A percentile compares a stretch with the other conserved stretches of the same genome.
Evolutionary conservation across 768 basidiomycete genomes (phyloP).

Genomic region (Mrakia gelida): DNA sequence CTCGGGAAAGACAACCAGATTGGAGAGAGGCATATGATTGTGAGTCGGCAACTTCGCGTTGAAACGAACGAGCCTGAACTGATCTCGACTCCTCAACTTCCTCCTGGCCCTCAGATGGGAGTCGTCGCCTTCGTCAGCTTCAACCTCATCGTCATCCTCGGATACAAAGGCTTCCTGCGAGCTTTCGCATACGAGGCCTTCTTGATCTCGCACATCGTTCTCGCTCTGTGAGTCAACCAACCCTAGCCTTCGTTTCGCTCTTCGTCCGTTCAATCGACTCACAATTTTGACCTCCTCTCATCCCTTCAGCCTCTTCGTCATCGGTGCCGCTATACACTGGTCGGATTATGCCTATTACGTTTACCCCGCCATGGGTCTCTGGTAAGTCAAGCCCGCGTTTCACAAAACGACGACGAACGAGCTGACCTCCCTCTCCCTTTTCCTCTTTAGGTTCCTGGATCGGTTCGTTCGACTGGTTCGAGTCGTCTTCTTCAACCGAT

Average conservation of each 20-base stretch:
- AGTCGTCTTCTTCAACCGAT: constrained; percentile 40
- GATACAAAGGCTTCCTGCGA: constrained; percentile 26
- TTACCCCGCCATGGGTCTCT: constrained; percentile 33
- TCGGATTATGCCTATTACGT: constrained; percentile 26
- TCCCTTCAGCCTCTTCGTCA: constrained; percentile 24
- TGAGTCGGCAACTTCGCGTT: neutral
- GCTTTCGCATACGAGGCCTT: constrained; percentile 42
- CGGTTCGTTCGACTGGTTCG: constrained; percentile 39
- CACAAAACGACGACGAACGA: neutral
- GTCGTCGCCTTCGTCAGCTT: constrained; percentile 16
- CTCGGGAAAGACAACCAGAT: neutral
- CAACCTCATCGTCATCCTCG: constrained; percentile 19
- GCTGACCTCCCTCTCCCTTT: neutral
- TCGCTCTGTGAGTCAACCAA: constrained; percentile 35
- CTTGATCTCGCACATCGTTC: constrained; percentile 41
- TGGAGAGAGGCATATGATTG: neutral
- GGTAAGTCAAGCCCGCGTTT: neutral
- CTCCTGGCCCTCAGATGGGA: neutral
- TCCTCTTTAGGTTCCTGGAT: constrained; percentile 34
- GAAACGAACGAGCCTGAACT: neutral
- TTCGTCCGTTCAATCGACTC: neutral
- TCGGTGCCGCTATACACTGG: constrained; percentile 40
- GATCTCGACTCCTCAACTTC: neutral
- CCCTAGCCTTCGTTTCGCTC: neutral
- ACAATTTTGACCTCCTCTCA: neutral